Conservation (phyloP, 345 rosid genomes). For the Laguncularia racemosa region DNA sequence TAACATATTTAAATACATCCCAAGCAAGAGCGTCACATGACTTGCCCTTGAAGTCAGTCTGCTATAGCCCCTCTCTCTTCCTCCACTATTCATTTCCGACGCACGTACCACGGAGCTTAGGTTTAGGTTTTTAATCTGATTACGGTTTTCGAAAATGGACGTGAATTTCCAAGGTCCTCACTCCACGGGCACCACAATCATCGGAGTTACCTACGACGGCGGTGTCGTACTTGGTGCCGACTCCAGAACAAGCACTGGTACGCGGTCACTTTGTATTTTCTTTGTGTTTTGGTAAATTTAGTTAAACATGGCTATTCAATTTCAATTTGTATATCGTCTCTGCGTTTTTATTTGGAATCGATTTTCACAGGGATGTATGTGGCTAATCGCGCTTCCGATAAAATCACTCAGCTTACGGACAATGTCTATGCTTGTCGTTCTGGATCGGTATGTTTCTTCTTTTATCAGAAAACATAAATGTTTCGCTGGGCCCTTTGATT, state of each 20-base stretch:
- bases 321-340: not conserved
- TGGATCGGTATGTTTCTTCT: conserved; percentile 67
- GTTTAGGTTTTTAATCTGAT: too few species aligned
- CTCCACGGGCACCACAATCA: conserved; percentile 97
- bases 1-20: too few species aligned
- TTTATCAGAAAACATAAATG: too few species aligned
- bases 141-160: too few species aligned
- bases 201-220: conserved; percentile 95
- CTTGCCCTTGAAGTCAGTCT: too few species aligned
- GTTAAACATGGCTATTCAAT: not conserved
- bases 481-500: too few species aligned
- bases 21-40: too few species aligned
- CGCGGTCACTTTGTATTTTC: conserved; percentile 2
- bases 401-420: conserved; percentile 89
- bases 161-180: conserved; percentile 29
- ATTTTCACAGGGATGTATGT: conserved; percentile 59
- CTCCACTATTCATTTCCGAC: too few species aligned
- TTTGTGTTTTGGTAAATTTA: not conserved
- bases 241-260: conserved; percentile 98
- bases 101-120: too few species aligned
- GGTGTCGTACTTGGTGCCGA: conserved; percentile 99
- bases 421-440: conserved; percentile 96
- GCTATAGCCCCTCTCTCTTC: too few species aligned
- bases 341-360: too few species aligned
- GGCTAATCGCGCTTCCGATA: conserved; percentile 93